Base-by-base conservation (phyloP, 306 rosid species). In the Malus domestica region DNA sequence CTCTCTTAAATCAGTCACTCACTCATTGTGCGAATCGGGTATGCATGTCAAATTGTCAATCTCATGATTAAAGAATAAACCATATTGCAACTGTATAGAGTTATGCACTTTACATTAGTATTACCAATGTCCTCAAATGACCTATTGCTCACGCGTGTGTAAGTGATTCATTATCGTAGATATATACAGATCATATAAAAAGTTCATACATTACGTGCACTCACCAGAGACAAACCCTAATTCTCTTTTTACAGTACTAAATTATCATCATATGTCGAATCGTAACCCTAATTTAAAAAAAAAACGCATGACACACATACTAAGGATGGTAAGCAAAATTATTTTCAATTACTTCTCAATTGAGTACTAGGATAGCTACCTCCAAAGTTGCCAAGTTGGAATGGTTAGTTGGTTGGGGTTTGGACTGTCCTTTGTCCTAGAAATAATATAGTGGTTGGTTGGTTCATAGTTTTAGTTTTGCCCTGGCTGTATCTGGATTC, bases 61-160 rank as follows among this genome's bases (percentile, higher is more conserved):
- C 55, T 4, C 20, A 49, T 49, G 15, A 49, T 49, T 6, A 49
- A 49, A 49, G 55, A 49, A 0, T 15, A 49, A 49, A 15, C 20
- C 16, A 14, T 16, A 15, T 6, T 49, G 54, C 7, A 46, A 46
- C 5, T 14, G 54, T 15, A 16, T 15, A 49, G 19, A 49, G 54
- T 49, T 49, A 16, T 49, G 19, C 54, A 49, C 19, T 49, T 15
- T 49, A 14, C 19, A 2, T 4, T 14, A 1, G 54, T 2, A 3
- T 4, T 16, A 2, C 2, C 54, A 49, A 49, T 5, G 7, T 15
- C 4, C 1, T 49, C 18, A 2, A 49, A 49, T 49, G 0, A 1
- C 5, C 0, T 8, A 0, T 49, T 2, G 3, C 8, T 49, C 20
- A 49, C 5, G 19, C 55, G 2, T 0, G 8, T 0, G 3, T 49